Evolutionary conservation across 108 stramenopile genomes (phyloP), one percentile per base, ranked within the genome.

Genomic region (Aurantiochytrium sp.): DNA sequence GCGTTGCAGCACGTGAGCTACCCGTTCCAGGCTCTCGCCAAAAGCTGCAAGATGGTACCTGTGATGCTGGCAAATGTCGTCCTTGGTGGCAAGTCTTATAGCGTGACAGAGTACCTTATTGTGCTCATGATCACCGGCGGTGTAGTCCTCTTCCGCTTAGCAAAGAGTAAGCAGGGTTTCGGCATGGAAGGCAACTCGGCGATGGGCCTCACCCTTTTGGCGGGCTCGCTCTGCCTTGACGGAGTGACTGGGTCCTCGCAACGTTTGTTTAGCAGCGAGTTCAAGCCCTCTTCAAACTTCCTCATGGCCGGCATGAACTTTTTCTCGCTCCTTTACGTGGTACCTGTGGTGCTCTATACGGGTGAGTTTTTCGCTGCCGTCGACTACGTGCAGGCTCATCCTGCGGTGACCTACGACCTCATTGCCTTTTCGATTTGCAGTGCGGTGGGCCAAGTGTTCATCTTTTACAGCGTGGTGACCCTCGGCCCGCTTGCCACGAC

Each of bases 391-490:
- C 42, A 93, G 6, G 95, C 89, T 19, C 96, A 97, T 88, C 97
- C 96, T n/a, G 95, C 95, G 59, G 95, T 98, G 72, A 60, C 97
- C 58, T 90, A 90, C 91, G 97, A 97, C 88, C 95, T 98, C 72
- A 88, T 95, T 90, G 95, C 95, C 87, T 99, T 98, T 91, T 94
- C 97, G 44, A 64, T 96, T 29, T 97, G 98, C 91, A 97, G 96
- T 5, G 98, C 99, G 16, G 93, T 97, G 45, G 99, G 99, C 5
- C 99, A 99, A 92, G 96, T 96, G 88, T 98, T 98, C 94, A 98
- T 99, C 93, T 99, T 98, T 91, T 97, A 96, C 93, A 98, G 97
- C 45, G 97, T 99, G 95, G 95, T 96, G 89, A 96, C 96, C 94
- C 98, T 98, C 91, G 98, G 98, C 91, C 97, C 99, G 25, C 93